A percentile compares a stretch with the other conserved stretches of the same genome.
Evolutionary conservation across 2,329 filamentous ascomycete species (phyloP).

Genomic region (Sclerotinia glacialis): DNA sequence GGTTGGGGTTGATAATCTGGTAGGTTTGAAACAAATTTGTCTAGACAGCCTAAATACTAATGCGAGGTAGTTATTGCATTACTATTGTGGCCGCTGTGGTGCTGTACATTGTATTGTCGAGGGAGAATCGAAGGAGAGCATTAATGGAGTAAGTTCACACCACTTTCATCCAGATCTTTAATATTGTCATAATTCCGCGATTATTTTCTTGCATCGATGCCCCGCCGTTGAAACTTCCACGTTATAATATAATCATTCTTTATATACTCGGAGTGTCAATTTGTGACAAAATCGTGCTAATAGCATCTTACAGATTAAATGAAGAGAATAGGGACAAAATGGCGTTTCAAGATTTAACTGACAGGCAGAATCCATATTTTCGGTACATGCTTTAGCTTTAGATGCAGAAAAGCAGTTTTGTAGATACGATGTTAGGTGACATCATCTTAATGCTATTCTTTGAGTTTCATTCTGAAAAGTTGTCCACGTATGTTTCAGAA

Average conservation of each 20-base stretch:
- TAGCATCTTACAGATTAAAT: constrained; percentile 42
- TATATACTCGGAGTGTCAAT: not conserved
- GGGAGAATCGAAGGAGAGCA: constrained; percentile 56
- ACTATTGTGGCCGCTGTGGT: constrained; percentile 56
- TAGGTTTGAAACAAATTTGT: constrained; percentile 32
- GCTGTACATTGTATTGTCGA: constrained; percentile 57
- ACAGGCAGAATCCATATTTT: constrained; percentile 67
- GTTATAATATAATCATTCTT: not conserved
- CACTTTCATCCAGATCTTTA: not conserved
- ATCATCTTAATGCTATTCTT: not conserved
- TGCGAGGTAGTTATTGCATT: constrained; percentile 57
- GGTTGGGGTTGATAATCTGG: constrained; percentile 65
- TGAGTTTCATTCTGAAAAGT: too few relatives aligned
- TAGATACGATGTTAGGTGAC: not conserved
- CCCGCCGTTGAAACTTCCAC: not conserved
- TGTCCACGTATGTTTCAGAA: too few relatives aligned
- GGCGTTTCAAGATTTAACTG: constrained; percentile 66
- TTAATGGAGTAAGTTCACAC: constrained; percentile 37
- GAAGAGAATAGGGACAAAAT: constrained; percentile 61
- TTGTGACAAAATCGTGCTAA: not conserved
- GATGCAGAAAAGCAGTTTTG: not conserved
- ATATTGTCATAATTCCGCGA: accelerated
- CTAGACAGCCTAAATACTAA: constrained; percentile 4
- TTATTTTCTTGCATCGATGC: not conserved
- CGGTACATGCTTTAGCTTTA: constrained; percentile 45